phyloP scores from a whole-genome alignment of 1,284 basidiomycete species.

The Gastroboletus turbinatus region DNA sequence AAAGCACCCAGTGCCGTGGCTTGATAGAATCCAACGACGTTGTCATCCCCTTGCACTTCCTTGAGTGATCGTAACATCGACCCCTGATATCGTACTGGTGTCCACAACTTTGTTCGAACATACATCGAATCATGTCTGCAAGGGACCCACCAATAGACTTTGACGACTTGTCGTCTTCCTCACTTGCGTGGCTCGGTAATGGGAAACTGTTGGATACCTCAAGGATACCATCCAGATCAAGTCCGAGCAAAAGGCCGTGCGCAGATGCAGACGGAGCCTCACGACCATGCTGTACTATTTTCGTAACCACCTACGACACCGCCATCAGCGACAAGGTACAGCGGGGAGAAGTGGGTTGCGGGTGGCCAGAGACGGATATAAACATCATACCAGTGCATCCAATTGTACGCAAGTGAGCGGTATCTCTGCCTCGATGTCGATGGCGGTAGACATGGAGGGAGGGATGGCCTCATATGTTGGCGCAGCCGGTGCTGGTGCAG shows the following conservation, averaged over 20 bases:
- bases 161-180: conserved; percentile 76
- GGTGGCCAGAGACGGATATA: conserved; percentile 4
- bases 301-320: conserved; percentile 74
- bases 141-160: conserved; percentile 64
- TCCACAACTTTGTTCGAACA: conserved; percentile 6
- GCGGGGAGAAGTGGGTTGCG: conserved; percentile 2
- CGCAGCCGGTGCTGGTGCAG: conserved; percentile 56
- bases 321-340: conserved; percentile 13
- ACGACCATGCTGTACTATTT: conserved; percentile 87
- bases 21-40: conserved; percentile 96
- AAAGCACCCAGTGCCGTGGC: conserved; percentile 90
- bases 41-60: conserved; percentile 93
- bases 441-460: conserved; percentile 83
- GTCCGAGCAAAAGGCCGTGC: conserved; percentile 84
- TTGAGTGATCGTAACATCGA: conserved; percentile 86
- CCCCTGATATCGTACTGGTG: conserved; percentile 75
- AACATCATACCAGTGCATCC: conserved; percentile 73
- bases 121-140: conserved; percentile 4
- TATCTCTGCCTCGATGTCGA: conserved; percentile 89
- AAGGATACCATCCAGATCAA: conserved; percentile 89
- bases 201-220: conserved; percentile 94
- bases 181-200: conserved; percentile 64
- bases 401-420: conserved; percentile 76
- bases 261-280: conserved; percentile 68
- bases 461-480: conserved; percentile 81